Base-by-base conservation (phyloP, 805 yeast species). In the Yarrowia osloensis region DNA sequence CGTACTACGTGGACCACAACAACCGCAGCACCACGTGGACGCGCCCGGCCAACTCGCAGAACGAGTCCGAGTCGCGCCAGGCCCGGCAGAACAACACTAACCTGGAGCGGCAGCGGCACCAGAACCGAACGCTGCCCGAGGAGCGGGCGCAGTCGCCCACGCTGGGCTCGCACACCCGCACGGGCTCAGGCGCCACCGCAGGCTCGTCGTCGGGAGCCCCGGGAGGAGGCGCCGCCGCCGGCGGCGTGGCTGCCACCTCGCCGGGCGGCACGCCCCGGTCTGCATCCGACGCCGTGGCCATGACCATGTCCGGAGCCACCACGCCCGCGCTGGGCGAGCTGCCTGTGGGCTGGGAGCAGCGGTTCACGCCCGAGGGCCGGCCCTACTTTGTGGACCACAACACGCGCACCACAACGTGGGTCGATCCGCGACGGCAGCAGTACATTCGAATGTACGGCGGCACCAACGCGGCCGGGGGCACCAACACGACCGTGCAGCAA, bases 381-480 rank as follows among this genome's bases (percentile, higher is more conserved):
- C 96, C 98, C 8, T 95, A 95, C 79, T 95, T 93, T 77, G 99
- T 95, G 59, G 99, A 95, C 78, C 99, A 95, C 80, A 95, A 95
- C 78, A 95, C 99, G n/a, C 86, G 99, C 78, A 95, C 99, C 0
- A 95, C 99, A 3, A 95, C 99, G 13, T 95, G 99, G 99, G 99
- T 95, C 55, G 99, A 95, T 78, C 99, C 99, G 71, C 86, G 99
- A 79, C 87, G 99, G 79, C 99, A 95, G 80, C 99, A 95, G 81
- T 95, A 91, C 78, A 95, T 95, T 73, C 89, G 98, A 77, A 91
- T 96, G 69, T 92, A 90, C 77, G 98, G 97, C 29, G 70, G 77
- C 83, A 81, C 82, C 31, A 79, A 80, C 68, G 93, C 85, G 79
- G 79, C 80, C 22, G 77, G 77, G 65, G 91, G 83, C 79, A 82